These are phyloP conservation scores for Neurospora discreta DNA, from an alignment of 495 filamentous ascomycete genomes.

Conservation along the genomic window DNA sequence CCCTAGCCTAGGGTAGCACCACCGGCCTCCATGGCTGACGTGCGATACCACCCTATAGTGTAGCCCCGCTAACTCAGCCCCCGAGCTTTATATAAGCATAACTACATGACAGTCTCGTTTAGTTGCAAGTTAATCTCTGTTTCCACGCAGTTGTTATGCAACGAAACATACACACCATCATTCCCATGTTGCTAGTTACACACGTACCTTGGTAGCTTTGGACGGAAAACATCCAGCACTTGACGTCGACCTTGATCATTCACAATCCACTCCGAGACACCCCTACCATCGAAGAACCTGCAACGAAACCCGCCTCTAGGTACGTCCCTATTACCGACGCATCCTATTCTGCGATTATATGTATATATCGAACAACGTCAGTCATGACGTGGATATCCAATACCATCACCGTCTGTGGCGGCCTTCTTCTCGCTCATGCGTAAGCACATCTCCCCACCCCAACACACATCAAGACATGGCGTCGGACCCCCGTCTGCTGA, in stretches of 20 bases:
- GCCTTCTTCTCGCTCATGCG: conserved; percentile 62
- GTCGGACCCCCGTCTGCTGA: neutral
- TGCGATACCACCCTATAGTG: neutral
- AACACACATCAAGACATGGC: neutral
- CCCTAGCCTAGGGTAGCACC: neutral
- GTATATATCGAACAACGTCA: neutral
- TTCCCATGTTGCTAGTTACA: neutral
- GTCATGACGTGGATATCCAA: conserved; percentile 59
- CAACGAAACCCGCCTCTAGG: neutral
- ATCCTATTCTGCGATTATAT: neutral
- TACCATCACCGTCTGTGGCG: conserved; percentile 50
- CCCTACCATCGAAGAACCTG: neutral
- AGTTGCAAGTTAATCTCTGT: neutral
- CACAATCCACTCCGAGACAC: conserved; percentile 1
- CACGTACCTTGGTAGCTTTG: neutral
- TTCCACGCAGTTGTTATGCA: neutral
- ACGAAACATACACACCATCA: neutral
- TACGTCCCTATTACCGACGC: neutral
- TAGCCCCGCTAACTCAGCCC: neutral
- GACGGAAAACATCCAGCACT: neutral
- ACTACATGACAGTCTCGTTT: neutral
- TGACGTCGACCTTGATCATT: neutral
- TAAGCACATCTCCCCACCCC: conserved; percentile 29
- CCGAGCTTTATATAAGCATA: neutral
- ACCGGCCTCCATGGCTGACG: neutral